phyloP scores from a whole-genome alignment of 116 monocot genomes.

The Iris pallida region DNA sequence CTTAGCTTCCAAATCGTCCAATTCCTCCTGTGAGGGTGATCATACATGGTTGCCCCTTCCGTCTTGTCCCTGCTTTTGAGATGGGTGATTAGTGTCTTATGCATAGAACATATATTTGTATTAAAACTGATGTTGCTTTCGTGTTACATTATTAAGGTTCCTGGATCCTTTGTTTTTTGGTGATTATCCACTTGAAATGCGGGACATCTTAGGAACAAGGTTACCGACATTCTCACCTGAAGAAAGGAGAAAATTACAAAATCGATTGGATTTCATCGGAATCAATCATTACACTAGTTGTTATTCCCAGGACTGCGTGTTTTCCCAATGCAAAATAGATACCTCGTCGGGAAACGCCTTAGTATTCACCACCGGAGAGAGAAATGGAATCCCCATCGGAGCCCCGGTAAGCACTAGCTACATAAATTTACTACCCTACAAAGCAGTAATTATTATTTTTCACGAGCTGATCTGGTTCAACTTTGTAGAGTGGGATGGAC shows the following conservation, averaged over 20 bases:
- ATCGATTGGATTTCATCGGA: conserved; percentile 54
- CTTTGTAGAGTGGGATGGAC: conserved; percentile 2
- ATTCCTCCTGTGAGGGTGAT: background rate
- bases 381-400: conserved; percentile 41
- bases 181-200: conserved; percentile 66
- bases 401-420: conserved; percentile 19
- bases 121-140: background rate
- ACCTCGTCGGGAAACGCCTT: conserved; percentile 15
- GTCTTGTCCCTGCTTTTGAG: conserved; percentile 30
- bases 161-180: conserved; percentile 60
- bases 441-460: background rate
- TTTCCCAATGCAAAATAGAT: conserved; percentile 27
- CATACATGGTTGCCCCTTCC: conserved; percentile 42
- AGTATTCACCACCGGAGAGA: conserved; percentile 20
- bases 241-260: conserved; percentile 33
- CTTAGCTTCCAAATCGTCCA: too few species aligned
- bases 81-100: conserved; percentile 27
- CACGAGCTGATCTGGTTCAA: background rate
- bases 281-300: conserved; percentile 48
- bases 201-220: conserved; percentile 33
- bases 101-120: background rate
- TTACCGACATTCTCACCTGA: conserved; percentile 45
- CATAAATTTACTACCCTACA: too few species aligned
- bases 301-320: conserved; percentile 53
- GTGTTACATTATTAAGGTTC: conserved; percentile 32